These are phyloP conservation scores for Acanthamoeba divionensis DNA, from an alignment of 208 protist genomes.

Conservation along the genomic window DNA sequence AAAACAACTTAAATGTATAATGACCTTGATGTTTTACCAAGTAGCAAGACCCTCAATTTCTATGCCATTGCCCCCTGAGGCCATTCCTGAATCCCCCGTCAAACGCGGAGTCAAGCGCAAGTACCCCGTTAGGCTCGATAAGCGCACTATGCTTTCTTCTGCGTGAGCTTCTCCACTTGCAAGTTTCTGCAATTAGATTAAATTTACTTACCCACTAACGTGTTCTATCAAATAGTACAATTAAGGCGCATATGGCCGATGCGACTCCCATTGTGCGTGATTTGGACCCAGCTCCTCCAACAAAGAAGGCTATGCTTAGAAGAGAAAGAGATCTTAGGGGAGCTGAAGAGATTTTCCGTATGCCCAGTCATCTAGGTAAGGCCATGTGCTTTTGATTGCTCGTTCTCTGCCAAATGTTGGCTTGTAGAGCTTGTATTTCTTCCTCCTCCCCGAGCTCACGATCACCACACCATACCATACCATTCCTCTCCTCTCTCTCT, in stretches of 20 bases:
- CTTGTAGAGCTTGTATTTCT: not conserved
- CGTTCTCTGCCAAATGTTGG: not conserved
- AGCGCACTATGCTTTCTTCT: not conserved
- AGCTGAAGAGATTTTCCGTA: not conserved
- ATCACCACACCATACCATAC: no score
- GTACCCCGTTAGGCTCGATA: no score
- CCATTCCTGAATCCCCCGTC: constrained; percentile 2
- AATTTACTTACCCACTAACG: not conserved
- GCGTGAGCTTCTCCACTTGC: not conserved
- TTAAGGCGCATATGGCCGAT: constrained; percentile 26
- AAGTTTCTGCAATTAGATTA: not conserved
- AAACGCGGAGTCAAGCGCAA: constrained; percentile 29
- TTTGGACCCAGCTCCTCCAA: constrained; percentile 50
- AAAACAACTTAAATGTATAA: no score
- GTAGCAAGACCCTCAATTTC: not conserved
- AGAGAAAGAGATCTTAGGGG: not conserved
- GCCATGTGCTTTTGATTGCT: not conserved
- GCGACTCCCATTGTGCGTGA: constrained; percentile 42
- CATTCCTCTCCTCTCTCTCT: not conserved
- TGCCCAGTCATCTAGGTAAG: not conserved
- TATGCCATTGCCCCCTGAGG: not conserved
- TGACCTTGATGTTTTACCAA: no score
- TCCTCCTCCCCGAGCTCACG: no score
- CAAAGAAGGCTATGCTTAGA: constrained; percentile 54
- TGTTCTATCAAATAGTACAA: not conserved